These are phyloP conservation scores for Suillus tomentosus DNA, from an alignment of 768 basidiomycete species.

Conservation along the genomic window DNA sequence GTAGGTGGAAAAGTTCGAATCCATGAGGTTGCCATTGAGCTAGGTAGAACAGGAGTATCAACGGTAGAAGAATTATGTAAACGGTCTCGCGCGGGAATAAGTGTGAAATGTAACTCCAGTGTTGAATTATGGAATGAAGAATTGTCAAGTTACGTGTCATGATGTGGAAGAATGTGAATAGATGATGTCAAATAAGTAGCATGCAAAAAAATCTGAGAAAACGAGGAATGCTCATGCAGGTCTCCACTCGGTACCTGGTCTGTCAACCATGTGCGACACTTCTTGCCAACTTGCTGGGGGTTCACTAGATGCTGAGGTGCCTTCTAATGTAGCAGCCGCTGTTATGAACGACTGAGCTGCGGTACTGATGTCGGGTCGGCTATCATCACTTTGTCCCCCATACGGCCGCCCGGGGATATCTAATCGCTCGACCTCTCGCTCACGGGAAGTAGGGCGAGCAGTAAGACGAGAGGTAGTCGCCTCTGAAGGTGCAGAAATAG, in stretches of 20 bases:
- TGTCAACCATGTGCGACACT: conserved; percentile 44
- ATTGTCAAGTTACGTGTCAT: conserved; percentile 5
- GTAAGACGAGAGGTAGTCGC: conserved; percentile 28
- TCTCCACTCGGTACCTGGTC: conserved; percentile 39
- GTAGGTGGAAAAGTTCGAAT: not conserved
- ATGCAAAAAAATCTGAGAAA: conserved; percentile 20
- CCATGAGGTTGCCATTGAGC: conserved; percentile 2
- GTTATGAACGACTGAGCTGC: conserved; percentile 72
- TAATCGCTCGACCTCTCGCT: conserved; percentile 23
- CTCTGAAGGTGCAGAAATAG: conserved; percentile 28
- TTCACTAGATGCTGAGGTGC: conserved; percentile 54
- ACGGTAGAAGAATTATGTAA: conserved; percentile 16
- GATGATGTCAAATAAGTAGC: conserved; percentile 36
- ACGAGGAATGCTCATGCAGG: conserved; percentile 37
- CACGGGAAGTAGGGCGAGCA: conserved; percentile 18
- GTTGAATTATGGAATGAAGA: conserved; percentile 5
- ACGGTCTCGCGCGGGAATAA: conserved; percentile 17
- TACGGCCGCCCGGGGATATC: conserved; percentile 29
- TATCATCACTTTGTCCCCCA: conserved; percentile 30
- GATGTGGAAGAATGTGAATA: conserved; percentile 16
- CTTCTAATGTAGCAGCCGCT: conserved; percentile 58
- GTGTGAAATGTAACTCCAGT: conserved; percentile 9
- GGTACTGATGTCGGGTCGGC: conserved; percentile 66
- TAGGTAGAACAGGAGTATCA: conserved; percentile 15
- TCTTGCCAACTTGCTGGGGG: conserved; percentile 51